phyloP scores from a whole-genome alignment of 1,284 basidiomycete species.

The Vanrija humicola region DNA sequence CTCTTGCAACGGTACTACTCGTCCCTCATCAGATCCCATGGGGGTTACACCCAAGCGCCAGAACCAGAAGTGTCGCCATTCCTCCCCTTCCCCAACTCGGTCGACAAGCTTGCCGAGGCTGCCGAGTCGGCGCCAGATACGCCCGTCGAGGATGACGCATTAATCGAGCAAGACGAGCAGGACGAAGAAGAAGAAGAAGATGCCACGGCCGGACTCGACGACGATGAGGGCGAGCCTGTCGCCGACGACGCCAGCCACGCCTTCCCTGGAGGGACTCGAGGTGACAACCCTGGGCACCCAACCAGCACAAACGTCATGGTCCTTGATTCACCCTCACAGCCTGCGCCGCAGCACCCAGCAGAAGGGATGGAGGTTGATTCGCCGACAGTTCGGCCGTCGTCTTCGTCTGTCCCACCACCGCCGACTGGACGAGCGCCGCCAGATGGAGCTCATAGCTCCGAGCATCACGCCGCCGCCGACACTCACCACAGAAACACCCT shows the following conservation, averaged over 20 bases:
- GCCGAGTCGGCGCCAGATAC: slow-evolving; percentile 3
- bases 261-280: neutral
- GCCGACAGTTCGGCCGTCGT: neutral
- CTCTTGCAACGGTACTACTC: slow-evolving; percentile 49
- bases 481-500: neutral
- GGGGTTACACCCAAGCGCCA: slow-evolving; percentile 40
- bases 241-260: neutral
- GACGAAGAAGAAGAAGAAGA: neutral
- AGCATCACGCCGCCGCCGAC: neutral
- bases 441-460: neutral
- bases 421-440: neutral
- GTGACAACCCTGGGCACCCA: neutral
- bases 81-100: slow-evolving; percentile 33
- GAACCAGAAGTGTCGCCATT: slow-evolving; percentile 37
- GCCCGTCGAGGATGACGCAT: neutral
- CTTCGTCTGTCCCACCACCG: neutral
- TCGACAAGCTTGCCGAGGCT: slow-evolving; percentile 6
- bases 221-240: too few relatives aligned
- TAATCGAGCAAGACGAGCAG: neutral
- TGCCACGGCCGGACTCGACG: neutral
- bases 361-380: neutral
- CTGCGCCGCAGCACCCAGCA: neutral
- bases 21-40: slow-evolving; percentile 48
- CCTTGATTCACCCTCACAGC: too few relatives aligned
- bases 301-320: too few relatives aligned